Base-by-base conservation (phyloP, 495 filamentous ascomycete genomes). In the Lindgomyces ingoldianus region DNA sequence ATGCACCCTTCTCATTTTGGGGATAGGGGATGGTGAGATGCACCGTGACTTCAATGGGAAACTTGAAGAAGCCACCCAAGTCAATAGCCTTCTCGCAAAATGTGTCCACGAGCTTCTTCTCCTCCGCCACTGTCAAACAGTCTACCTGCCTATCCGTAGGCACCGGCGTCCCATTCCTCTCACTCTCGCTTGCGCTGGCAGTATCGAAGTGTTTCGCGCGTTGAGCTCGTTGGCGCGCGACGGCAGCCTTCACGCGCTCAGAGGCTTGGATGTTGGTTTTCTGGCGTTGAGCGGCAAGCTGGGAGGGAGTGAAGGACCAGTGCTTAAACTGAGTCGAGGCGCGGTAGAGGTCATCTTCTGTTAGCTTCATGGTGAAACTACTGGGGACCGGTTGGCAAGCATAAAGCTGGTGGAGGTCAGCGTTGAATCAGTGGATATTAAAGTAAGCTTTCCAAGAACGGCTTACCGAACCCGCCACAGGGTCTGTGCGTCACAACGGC, bases 271-370 rank as follows among this genome's bases (percentile, higher is more conserved):
- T 72, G 75, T 96, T 96, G 10, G 94, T 96, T 16, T 82, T 85
- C 27, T 81, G 78, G 48, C 95, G 89, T 14, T 91, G 78, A 1
- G 85, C 76, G 29, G 81, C 80, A 18, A 98, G 84, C 10, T 87
- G 81, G 9, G 85, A 74, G 9, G 87, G 84, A 0, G 92, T 90
- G 76, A 91, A 98, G n/a, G 93, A 96, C 93, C 95, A 98, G 41
- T 91, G 78, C 41, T 89, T 84, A 74, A 85, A 96, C 75, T 98
- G 94, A 45, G 91, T 93, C 0, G 92, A 94, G 19, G 88, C 80
- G n/a, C 89, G 89, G 78, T 98, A 98, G 50, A 92, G 81, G 63
- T 89, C 88, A 74, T 98, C 94, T 81, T 98, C 94, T 60, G 81
- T 84, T 81, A 89, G 60, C 50, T 53, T 55, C 68, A 67, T 71